Evolutionary conservation across 2,329 filamentous ascomycete species (phyloP), one percentile per base, ranked within the genome.

Genomic region (Xylaria sp.): DNA sequence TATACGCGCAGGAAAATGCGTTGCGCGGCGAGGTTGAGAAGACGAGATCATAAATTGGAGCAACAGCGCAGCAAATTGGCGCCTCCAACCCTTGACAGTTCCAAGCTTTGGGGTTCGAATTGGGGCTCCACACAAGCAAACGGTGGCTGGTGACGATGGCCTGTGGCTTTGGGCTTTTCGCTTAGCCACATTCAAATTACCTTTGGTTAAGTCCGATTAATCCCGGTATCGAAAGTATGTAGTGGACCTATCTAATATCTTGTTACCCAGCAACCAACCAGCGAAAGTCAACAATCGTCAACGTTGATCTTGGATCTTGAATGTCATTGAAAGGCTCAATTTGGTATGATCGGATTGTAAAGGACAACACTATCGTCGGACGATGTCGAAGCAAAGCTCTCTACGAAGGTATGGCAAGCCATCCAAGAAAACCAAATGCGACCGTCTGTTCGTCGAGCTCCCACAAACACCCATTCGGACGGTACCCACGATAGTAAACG

Each of bases 381-480:
- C 63, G 21, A 84, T 83, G 81, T 69, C 77, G 34, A 74, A 76
- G 52, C 72, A 72, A 45, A 68, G 71, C 2, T 66, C 73, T 17
- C 62, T 73, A 8, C 76, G 78, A 2, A 79, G 75, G 52, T 84
- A 84, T 69, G 82, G 81, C 53, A 82, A 78, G 55, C 71, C 72
- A 41, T 71, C 73, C 24, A 80, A 73, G 54, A 76, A 76, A 41
- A 71, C 77, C 21, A 79, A 74, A 54, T 72, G 75, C 17, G 74
- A 80, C 39, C 73, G 78, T 19, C 68, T 81, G 41, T 82, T 83
- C 58, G 76, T 76, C 18, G 78, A 82, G 60, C 67, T 84, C 7
- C 79, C 80, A 0, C 75, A 76, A 52, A 82, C 77, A 41, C 81
- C 81, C 2, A 56, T 76, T 46, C 75, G 77, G 40, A 46, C 22